These are phyloP conservation scores for Sphaerulina vaccinii DNA, from an alignment of 2,329 filamentous ascomycete genomes.

Conservation along the genomic window DNA sequence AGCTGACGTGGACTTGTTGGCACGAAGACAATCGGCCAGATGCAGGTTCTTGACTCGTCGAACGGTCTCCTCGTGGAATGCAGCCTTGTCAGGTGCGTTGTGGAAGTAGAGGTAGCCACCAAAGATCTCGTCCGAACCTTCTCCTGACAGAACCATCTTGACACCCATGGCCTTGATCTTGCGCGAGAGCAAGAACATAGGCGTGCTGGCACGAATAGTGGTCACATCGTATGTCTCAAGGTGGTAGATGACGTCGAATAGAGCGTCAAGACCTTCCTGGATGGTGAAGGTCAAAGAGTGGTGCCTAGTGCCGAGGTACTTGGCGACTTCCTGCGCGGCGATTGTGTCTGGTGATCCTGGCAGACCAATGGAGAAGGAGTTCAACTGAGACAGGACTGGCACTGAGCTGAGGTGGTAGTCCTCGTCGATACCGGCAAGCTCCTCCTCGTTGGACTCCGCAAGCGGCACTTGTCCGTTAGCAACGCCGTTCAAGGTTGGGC, in stretches of 20 bases:
- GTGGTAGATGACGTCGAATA: constrained; percentile 97
- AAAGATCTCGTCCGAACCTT: constrained; percentile 97
- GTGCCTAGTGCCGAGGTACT: constrained; percentile 96
- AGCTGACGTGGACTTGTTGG: constrained; percentile 98
- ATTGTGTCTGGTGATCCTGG: constrained; percentile 88
- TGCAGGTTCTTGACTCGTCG: constrained; percentile 95
- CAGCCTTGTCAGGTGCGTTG: constrained; percentile 81
- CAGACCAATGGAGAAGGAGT: constrained; percentile 98
- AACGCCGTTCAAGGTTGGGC: constrained; percentile 31
- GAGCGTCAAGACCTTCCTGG: constrained; percentile 92
- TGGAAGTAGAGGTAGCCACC: constrained; percentile 99
- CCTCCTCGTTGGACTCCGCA: constrained; percentile 56
- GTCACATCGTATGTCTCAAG: constrained; percentile 98
- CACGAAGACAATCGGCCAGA: constrained; percentile 90
- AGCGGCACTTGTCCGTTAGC: constrained; percentile 48
- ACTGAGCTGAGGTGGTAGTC: constrained; percentile 85
- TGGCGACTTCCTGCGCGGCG: constrained; percentile 88
- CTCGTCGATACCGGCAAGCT: constrained; percentile 91
- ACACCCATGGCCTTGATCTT: constrained; percentile 99
- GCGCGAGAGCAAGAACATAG: constrained; percentile 95
- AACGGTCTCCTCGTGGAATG: constrained; percentile 95
- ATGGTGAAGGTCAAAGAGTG: constrained; percentile 98
- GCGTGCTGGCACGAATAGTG: constrained; percentile 95
- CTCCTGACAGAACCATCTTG: constrained; percentile 98
- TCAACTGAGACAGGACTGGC: constrained; percentile 88